Evolutionary conservation across 2,329 filamentous ascomycete species (phyloP), one percentile per base, ranked within the genome.

Genomic region (Orbilia javanica): DNA sequence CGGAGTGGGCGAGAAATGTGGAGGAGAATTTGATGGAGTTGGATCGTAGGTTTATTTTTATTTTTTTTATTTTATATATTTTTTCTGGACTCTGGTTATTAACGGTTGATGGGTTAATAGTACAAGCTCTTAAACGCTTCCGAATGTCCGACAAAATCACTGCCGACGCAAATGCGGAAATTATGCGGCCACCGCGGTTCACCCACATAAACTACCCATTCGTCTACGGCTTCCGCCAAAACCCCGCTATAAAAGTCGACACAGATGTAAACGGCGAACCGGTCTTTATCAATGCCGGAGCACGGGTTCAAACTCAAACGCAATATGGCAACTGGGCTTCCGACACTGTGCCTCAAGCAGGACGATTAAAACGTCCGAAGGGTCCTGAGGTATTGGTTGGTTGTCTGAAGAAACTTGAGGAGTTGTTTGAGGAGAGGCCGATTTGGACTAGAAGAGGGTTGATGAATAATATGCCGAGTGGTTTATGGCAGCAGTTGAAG

Each of bases 361-460:
- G 85, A 88, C 27, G 86, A 88, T 82, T 86, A 89, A 0, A 88
- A 85, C 1, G 83, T 85, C 6, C 85, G 88, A 71, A 65, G 20
- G 70, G 82, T 84, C 3, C 84, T 83, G 4, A 84, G 87, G 50
- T 85, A 80, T 27, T 81, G 82, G 50, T 79, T 73, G 83, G 83
- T 31, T 81, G 83, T 63, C 75, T 81, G 10, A 80, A 82, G n/a
- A 80, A 89, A 44, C 86, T 97, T 50, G 86, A 88, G 70, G 84
- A 86, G 0, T 88, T 93, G 4, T 90, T 98, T 82, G 86, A 90
- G 2, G 86, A 91, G 66, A 89, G 95, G 0, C 94, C 94, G 0
- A 89, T 97, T 53, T 96, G 94, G 90, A 97, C 95, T 2, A 89
- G 94, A 0, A 90, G 95, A 20, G 92, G 91, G 1, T 87, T 97